Evolutionary conservation across 2,329 filamentous ascomycete species (phyloP).

Genomic region (Fusarium piperis): DNA sequence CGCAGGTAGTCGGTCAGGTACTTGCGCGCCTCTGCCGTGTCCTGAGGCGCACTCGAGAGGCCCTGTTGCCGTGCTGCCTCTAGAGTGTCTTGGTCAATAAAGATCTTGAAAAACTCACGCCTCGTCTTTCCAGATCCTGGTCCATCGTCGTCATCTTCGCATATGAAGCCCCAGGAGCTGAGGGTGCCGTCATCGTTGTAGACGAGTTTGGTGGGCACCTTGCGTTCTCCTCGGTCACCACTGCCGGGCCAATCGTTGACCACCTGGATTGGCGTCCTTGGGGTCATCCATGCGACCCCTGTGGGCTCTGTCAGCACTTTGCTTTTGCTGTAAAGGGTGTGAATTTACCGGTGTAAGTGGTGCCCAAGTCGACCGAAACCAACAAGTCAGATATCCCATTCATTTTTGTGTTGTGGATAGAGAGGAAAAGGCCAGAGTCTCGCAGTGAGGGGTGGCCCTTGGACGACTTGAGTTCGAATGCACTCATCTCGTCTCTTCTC

Average conservation of each 20-base stretch:
- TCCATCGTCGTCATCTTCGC: not conserved
- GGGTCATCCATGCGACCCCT: slow-evolving; percentile 50
- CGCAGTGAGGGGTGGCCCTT: not conserved
- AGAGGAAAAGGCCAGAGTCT: not conserved
- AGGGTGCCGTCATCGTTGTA: slow-evolving; percentile 54
- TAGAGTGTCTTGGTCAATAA: slow-evolving; percentile 46
- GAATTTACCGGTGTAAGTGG: not conserved
- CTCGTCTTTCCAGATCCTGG: slow-evolving; percentile 15
- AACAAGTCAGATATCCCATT: not conserved
- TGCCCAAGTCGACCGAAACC: not conserved
- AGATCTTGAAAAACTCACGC: slow-evolving; percentile 65
- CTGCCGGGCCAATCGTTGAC: slow-evolving; percentile 64
- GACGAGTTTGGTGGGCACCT: slow-evolving; percentile 61
- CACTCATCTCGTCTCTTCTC: not conserved
- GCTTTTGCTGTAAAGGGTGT: not conserved
- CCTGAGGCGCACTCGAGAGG: not conserved
- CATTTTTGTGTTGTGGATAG: not conserved
- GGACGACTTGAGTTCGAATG: not conserved
- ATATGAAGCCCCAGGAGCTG: slow-evolving; percentile 56
- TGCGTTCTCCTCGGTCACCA: slow-evolving; percentile 61
- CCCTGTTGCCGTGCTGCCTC: not conserved
- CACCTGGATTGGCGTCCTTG: slow-evolving; percentile 53
- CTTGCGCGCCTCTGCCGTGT: not conserved
- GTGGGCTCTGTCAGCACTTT: not conserved
- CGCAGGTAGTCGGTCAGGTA: not conserved